Percentiles rank a stretch among this genome's conserved stretches.
These are phyloP conservation scores for Trichoderma citrinoviride DNA, from an alignment of 2,329 filamentous ascomycete genomes.

Conservation along the genomic window DNA sequence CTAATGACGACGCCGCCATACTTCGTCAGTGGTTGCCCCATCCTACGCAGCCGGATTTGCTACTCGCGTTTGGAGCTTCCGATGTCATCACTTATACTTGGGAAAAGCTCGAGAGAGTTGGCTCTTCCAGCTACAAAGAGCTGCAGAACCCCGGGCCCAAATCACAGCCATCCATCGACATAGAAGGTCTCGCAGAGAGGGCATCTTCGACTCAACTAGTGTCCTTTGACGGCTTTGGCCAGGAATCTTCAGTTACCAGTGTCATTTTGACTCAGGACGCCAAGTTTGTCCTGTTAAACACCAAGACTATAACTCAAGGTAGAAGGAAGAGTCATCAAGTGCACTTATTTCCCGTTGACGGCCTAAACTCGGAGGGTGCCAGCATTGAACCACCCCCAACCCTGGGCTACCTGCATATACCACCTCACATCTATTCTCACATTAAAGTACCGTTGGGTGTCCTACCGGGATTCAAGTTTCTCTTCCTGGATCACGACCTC, in stretches of 20 bases:
- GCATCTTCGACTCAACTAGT: background rate
- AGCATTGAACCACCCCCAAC: background rate
- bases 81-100: background rate
- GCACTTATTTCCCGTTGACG: background rate
- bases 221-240: background rate
- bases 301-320: background rate
- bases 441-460: background rate
- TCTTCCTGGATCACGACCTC: background rate
- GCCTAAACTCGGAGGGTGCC: background rate
- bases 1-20: background rate
- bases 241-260: background rate
- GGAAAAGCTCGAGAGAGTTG: background rate
- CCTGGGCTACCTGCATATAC: background rate
- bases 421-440: background rate
- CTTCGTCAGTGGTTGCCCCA: background rate
- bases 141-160: background rate
- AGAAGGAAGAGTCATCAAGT: no score
- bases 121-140: background rate
- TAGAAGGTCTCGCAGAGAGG: no score
- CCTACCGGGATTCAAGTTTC: background rate
- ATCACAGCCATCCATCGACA: background rate
- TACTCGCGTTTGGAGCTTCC: background rate
- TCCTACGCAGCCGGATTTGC: background rate
- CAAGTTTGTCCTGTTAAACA: background rate
- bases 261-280: background rate